Evolutionary conservation across 148 eudicot species (phyloP).

Genomic region (Nepenthes gracilis): DNA sequence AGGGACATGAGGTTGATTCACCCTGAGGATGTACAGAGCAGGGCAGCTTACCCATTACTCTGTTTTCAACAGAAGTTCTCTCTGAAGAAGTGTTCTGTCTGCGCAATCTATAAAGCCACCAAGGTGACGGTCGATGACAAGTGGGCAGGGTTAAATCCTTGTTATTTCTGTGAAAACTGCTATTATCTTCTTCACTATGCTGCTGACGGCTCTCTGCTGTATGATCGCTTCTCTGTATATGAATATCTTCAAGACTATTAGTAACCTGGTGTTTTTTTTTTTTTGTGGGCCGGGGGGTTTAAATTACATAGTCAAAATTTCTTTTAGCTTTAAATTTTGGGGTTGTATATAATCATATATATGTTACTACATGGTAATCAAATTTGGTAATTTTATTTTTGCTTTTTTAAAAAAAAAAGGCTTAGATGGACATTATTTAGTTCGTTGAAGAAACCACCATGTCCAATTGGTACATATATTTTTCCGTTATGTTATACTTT

Average conservation of each 20-base stretch:
- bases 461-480: too few relatives aligned
- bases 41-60: constrained; percentile 61
- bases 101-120: constrained; percentile 31
- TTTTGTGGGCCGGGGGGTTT: too few relatives aligned
- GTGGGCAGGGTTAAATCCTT: background rate
- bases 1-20: constrained; percentile 88
- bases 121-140: background rate
- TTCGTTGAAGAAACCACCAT: too few relatives aligned
- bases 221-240: background rate
- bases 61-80: constrained; percentile 34
- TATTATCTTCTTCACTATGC: background rate
- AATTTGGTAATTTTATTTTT: too few relatives aligned
- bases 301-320: too few relatives aligned
- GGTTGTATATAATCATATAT: too few relatives aligned
- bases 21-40: constrained; percentile 68
- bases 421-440: too few relatives aligned
- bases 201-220: background rate
- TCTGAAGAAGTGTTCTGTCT: constrained; percentile 54
- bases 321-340: too few relatives aligned
- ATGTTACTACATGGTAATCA: too few relatives aligned
- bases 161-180: background rate
- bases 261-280: too few relatives aligned
- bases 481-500: too few relatives aligned
- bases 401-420: too few relatives aligned
- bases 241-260: background rate